Evolutionary conservation across 1,139 yeast genomes (phyloP), one percentile per base, ranked within the genome.

Genomic region (Pichia kudriavzevii): DNA sequence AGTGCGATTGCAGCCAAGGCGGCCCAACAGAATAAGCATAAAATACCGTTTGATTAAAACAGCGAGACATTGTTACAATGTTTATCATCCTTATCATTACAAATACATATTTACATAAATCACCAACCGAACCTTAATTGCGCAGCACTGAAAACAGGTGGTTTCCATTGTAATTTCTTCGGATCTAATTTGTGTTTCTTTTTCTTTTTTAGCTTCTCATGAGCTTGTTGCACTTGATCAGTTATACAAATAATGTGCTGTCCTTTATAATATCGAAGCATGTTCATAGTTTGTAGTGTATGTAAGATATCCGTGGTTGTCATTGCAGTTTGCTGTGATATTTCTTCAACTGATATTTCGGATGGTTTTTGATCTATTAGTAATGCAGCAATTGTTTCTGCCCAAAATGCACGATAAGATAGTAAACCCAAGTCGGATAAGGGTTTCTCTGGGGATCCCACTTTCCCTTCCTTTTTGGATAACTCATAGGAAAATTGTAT

Each of bases 361-460:
- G 67, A 58, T 13, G 67, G 55, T 28, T 68, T 65, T 46, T 64
- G 62, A 47, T 87, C 95, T 31, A 82, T 79, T 24, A 91, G 60
- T 26, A 85, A 56, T 37, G 76, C 79, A 11, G 87, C 79, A 40
- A 91, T 67, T 0, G 93, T 78, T 50, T 91, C 97, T 0, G 97
- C 79, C 99, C 99, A 91, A 55, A 72, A 93, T 0, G 97, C 96
- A 56, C 98, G 76, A 55, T 93, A 91, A 4, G 95, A 83, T 32
- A 91, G 67, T 23, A 91, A 66, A 22, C 99, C 99, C 53, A 91
- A 68, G 67, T 91, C 97, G 0, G 96, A 85, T 22, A 91, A 66
- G 2, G 99, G 99, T 52, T 93, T 93, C 60, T 91, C 99, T 0
- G 98, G 99, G 0, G 96, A 85, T 0, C 99, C 99, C 3, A 79